Conservation (phyloP, 169 alveolate genomes). For the Miamiensis avidus region DNA sequence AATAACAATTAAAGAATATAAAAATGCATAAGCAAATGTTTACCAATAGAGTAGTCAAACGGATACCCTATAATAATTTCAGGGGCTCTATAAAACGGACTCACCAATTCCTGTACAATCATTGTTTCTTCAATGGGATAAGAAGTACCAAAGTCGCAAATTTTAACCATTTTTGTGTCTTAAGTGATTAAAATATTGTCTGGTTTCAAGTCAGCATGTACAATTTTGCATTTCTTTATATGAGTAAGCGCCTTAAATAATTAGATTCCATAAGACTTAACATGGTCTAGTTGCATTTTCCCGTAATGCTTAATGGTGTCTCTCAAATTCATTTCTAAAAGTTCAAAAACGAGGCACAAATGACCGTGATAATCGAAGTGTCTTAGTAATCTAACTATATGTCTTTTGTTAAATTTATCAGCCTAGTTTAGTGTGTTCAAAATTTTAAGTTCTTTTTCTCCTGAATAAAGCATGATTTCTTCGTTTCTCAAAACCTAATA, state of each 20-base stretch:
- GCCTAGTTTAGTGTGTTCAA: slow-evolving; percentile 48
- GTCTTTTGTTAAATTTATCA: slow-evolving; percentile 58
- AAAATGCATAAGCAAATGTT: too few relatives aligned
- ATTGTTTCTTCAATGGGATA: slow-evolving; percentile 88
- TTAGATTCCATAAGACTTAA: slow-evolving; percentile 62
- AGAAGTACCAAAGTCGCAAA: slow-evolving; percentile 98
- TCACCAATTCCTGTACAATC: slow-evolving; percentile 92
- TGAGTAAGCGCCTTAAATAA: slow-evolving; percentile 62
- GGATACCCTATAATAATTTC: slow-evolving; percentile 95
- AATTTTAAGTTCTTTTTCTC: slow-evolving; percentile 64
- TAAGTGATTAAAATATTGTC: slow-evolving; percentile 94
- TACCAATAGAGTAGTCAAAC: slow-evolving; percentile 68
- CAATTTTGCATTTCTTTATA: slow-evolving; percentile 48
- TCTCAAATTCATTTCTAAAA: slow-evolving; percentile 63
- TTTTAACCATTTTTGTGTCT: slow-evolving; percentile 85
- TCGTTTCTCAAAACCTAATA: slow-evolving; percentile 56
- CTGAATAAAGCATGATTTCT: slow-evolving; percentile 62
- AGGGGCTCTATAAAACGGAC: slow-evolving; percentile 98
- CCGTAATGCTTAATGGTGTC: slow-evolving; percentile 63
- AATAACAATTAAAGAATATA: too few relatives aligned
- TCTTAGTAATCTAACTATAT: slow-evolving; percentile 55
- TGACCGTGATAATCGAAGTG: slow-evolving; percentile 59
- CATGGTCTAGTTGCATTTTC: slow-evolving; percentile 54
- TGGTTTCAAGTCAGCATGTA: slow-evolving; percentile 93
- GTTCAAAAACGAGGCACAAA: slow-evolving; percentile 70